Evolutionary conservation across 305 asterid species (phyloP), one percentile per base, ranked within the genome.

Genomic region (Fraxinus platypoda): DNA sequence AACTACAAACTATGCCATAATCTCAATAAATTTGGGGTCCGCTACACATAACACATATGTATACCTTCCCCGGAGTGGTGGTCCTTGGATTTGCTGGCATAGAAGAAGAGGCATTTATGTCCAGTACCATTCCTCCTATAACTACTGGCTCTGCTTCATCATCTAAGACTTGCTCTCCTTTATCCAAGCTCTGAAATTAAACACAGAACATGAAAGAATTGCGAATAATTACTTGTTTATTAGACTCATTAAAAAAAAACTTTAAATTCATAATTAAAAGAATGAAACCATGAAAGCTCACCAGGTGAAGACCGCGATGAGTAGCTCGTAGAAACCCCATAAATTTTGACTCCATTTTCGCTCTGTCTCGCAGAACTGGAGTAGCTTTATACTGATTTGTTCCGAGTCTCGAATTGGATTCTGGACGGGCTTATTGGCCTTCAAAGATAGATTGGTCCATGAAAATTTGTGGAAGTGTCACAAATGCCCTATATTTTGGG

Each of bases 51-150:
- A 76, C 59, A 76, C 76, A 74, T 19, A 79, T 8, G 43, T 54
- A 78, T 74, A 95, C 98, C 96, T 92, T 92, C 76, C 99, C 99
- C 31, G 99, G 98, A 78, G 97, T 91, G n/a, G 98, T 94, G 81
- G 98, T 95, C 83, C 99, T 33, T 46, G 91, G 93, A 83, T 89
- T 91, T 81, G 92, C 90, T 84, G 81, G 86, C 23, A 79, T 78
- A 52, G 89, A 88, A 88, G 99, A 93, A 21, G 87, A 86, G 41
- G 93, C 96, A 82, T 92, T 85, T 78, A 92, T 90, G 86, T 95
- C 98, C 81, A 95, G 90, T 76, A 95, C 94, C 98, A 95, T 93
- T 54, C 97, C 98, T 38, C 98, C 97, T 7, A 93, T 90, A 80
- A 95, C 90, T 74, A 92, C 94, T 28, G 90, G 83, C 81, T 86